Conservation (phyloP, 2,329 filamentous ascomycete genomes). For the Lojkania enalia region DNA sequence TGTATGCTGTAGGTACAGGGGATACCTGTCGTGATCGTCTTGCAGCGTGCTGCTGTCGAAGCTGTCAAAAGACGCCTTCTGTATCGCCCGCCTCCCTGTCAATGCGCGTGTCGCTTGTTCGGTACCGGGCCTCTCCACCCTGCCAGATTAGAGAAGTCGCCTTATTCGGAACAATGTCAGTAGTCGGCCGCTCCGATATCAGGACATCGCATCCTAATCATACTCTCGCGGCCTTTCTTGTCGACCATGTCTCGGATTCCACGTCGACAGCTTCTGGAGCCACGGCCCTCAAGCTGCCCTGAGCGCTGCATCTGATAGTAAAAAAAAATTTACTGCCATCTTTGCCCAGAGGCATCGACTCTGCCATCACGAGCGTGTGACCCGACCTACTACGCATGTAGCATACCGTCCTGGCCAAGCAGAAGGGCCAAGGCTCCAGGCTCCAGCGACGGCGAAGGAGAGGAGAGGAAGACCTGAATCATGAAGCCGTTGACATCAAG, state of each 20-base stretch:
- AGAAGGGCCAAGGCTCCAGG: no score
- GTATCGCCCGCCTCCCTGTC: constrained; percentile 17
- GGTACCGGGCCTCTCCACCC: constrained; percentile 17
- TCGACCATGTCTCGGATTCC: constrained; percentile 19
- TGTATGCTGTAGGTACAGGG: constrained; percentile 20
- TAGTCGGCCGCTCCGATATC: constrained; percentile 16
- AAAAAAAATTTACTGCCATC: constrained; percentile 6
- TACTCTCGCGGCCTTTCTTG: constrained; percentile 11
- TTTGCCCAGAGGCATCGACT: constrained; percentile 11
- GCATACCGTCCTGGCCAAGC: neutral
- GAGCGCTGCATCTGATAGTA: constrained; percentile 18
- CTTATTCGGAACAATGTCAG: constrained; percentile 8
- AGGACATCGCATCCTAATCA: constrained; percentile 9
- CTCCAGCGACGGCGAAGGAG: neutral
- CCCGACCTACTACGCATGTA: constrained; percentile 15
- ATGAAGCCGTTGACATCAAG: constrained; percentile 11
- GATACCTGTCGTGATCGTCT: constrained; percentile 18
- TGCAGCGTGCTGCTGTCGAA: constrained; percentile 3
- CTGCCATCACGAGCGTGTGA: constrained; percentile 12
- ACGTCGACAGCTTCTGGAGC: constrained; percentile 16
- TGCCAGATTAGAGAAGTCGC: constrained; percentile 15
- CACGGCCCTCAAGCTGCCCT: constrained; percentile 13
- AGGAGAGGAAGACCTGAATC: neutral
- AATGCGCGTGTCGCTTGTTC: constrained; percentile 17
- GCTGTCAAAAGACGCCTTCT: constrained; percentile 8